Conservation (phyloP, 768 basidiomycete species). For the Termitomyces sp. region DNA sequence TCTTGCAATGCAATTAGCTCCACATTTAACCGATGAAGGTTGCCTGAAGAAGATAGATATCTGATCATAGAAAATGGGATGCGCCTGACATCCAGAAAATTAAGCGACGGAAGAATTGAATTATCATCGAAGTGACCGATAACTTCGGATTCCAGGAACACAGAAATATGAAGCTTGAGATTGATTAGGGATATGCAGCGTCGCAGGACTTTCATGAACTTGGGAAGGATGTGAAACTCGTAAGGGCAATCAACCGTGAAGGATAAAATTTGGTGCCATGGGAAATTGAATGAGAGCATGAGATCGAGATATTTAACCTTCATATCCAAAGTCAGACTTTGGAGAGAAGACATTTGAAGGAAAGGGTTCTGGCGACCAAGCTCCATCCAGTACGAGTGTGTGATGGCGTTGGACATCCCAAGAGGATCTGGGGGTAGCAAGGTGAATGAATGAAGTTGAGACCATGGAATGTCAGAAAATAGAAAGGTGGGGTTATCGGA, state of each 20-base stretch:
- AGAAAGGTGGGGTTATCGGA: not conserved
- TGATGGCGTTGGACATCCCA: not conserved
- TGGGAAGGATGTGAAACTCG: not conserved
- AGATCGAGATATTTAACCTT: not conserved
- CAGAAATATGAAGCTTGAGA: not conserved
- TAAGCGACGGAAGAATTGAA: not conserved
- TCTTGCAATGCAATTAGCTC: not conserved
- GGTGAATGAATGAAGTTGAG: not conserved
- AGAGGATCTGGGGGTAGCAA: not conserved
- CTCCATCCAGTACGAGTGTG: not conserved
- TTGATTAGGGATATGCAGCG: not conserved
- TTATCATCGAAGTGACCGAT: not conserved
- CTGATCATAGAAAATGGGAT: not conserved
- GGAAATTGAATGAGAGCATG: not conserved
- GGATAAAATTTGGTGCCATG: not conserved
- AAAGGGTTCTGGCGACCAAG: not conserved
- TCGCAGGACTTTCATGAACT: not conserved
- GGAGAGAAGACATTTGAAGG: not conserved
- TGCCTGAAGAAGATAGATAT: not conserved
- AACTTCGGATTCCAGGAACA: not conserved
- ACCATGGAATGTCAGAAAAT: not conserved
- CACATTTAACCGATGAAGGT: not conserved
- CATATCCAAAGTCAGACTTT: not conserved
- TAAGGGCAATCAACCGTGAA: not conserved
- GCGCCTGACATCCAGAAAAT: not conserved